A percentile compares a stretch with the other conserved stretches of the same genome.
Conservation (phyloP, 306 rosid species). For the Abrus pulchellus region DNA sequence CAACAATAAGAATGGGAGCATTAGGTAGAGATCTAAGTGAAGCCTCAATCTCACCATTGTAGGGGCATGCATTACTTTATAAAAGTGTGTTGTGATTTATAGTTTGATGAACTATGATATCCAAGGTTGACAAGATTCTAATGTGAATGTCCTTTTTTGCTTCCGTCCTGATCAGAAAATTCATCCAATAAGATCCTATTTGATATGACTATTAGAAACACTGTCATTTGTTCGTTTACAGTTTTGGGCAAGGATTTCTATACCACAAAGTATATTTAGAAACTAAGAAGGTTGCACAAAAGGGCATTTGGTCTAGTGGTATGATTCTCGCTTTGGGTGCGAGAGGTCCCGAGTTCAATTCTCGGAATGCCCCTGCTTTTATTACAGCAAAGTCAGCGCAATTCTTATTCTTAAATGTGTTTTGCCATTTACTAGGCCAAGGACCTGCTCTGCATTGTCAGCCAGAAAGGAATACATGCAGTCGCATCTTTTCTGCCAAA, state of each 20-base stretch:
- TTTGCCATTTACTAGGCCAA: constrained; percentile 6
- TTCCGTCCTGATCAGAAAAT: not conserved
- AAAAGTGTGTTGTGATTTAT: not conserved
- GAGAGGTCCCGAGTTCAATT: constrained; percentile 68
- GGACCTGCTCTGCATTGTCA: constrained; percentile 3
- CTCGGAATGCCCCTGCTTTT: constrained; percentile 38
- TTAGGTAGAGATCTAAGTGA: not conserved
- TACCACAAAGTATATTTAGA: not conserved
- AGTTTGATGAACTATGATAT: not conserved
- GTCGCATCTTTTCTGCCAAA: not conserved
- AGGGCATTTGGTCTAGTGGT: constrained; percentile 62
- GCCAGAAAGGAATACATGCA: not conserved
- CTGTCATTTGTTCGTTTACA: not conserved
- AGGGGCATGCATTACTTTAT: not conserved
- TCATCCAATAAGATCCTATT: not conserved
- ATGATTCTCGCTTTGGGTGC: constrained; percentile 83
- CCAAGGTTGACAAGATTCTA: not conserved
- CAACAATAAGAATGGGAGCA: not conserved
- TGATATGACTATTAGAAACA: not conserved
- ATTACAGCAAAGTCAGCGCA: no score
- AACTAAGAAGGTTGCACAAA: not conserved
- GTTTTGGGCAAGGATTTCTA: not conserved
- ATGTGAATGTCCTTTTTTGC: constrained; percentile 7
- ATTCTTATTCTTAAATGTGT: not conserved
- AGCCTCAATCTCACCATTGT: not conserved